Evolutionary conservation across 257 asterid genomes (phyloP).

Genomic region (Solanum sitiens): DNA sequence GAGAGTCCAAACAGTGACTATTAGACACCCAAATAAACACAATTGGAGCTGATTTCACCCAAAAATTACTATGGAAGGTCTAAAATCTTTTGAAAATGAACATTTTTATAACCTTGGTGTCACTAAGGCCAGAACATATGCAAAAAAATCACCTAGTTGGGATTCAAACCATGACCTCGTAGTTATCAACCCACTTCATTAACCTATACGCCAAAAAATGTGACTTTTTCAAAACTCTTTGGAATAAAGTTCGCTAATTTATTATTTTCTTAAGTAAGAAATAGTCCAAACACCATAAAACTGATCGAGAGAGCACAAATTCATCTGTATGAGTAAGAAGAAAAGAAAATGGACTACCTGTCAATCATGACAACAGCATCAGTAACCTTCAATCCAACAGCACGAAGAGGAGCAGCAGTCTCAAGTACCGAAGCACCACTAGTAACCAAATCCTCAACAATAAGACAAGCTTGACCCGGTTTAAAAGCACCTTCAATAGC

Average conservation of each 20-base stretch:
- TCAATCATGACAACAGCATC: constrained; percentile 96
- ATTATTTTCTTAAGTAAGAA: neutral
- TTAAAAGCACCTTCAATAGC: constrained; percentile 75
- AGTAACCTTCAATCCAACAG: constrained; percentile 68
- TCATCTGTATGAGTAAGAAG: neutral
- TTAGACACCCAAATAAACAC: neutral
- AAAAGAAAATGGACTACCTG: constrained; percentile 23
- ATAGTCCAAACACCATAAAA: neutral
- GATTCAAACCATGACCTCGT: neutral
- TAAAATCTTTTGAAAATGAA: neutral
- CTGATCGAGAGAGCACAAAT: neutral
- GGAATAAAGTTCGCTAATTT: neutral
- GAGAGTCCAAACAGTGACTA: neutral
- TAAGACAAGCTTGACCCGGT: constrained; percentile 47
- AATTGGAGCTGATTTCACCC: neutral
- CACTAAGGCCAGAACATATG: neutral
- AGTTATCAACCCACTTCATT: neutral
- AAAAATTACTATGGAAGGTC: neutral
- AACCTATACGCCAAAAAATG: neutral
- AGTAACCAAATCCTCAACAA: constrained; percentile 90
- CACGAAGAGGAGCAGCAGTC: constrained; percentile 81
- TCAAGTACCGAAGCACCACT: constrained; percentile 93
- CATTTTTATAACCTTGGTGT: neutral
- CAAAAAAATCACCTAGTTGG: neutral
- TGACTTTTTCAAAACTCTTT: neutral